Evolutionary conservation across 495 filamentous ascomycete species (phyloP).

Genomic region (Hypoxylon intermedium): DNA sequence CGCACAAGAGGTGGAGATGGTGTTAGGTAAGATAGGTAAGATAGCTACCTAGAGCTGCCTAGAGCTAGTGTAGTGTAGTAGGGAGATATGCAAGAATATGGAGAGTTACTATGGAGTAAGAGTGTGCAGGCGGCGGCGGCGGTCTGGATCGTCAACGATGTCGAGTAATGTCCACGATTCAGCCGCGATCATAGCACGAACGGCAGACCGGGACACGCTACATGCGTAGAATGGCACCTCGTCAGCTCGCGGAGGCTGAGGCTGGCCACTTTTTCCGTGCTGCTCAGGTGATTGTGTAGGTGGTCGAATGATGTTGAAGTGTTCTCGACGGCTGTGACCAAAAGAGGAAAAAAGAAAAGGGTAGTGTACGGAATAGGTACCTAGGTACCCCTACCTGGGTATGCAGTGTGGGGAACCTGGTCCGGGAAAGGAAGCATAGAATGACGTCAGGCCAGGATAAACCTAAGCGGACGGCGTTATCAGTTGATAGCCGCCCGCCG

Average conservation of each 20-base stretch:
- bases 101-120: slow-evolving; percentile 3
- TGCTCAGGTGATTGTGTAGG: slow-evolving; percentile 33
- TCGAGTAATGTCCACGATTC: slow-evolving; percentile 16
- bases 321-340: slow-evolving; percentile 13
- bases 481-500: too few relatives aligned
- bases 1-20: neutral
- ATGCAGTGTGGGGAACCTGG: too few relatives aligned
- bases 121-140: slow-evolving; percentile 17
- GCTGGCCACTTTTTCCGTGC: neutral
- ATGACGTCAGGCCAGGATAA: slow-evolving; percentile 3
- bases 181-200: slow-evolving; percentile 26
- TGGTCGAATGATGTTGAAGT: slow-evolving; percentile 19
- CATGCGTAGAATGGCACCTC: slow-evolving; percentile 1
- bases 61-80: neutral
- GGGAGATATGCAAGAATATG: slow-evolving; percentile 15
- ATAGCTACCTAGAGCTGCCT: neutral
- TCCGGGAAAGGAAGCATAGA: too few relatives aligned
- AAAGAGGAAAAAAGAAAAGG: neutral
- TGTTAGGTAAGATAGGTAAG: neutral
- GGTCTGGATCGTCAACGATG: slow-evolving; percentile 20
- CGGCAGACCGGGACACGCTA: slow-evolving; percentile 1
- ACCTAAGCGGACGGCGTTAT: slow-evolving; percentile 1
- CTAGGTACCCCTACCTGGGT: too few relatives aligned
- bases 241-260: slow-evolving; percentile 20
- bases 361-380: too few relatives aligned